phyloP scores from a whole-genome alignment of 176 grass and related monocot genomes.

The Rhynchospora tenuis region DNA sequence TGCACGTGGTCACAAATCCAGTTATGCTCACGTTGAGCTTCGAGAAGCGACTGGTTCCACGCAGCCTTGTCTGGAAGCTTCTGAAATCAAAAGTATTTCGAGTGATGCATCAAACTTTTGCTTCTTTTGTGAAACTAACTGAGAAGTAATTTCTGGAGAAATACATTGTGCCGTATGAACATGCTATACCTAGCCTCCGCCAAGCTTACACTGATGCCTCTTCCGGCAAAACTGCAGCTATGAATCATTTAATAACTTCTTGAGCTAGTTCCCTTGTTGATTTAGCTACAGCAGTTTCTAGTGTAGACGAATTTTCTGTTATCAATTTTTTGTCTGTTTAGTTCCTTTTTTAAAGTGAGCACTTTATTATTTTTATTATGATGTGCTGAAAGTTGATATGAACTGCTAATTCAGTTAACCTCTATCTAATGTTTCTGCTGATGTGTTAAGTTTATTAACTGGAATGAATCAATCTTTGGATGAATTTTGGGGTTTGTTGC shows the following conservation, averaged over 20 bases:
- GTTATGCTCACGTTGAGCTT: conserved; percentile 36
- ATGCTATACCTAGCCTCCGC: conserved; percentile 21
- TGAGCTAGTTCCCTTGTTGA: not conserved
- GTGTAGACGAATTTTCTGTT: too few species aligned
- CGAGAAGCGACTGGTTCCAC: conserved; percentile 42
- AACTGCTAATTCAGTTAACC: too few species aligned
- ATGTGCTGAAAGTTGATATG: too few species aligned
- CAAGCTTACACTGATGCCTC: not conserved
- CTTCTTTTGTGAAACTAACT: not conserved
- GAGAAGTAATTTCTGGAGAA: conserved; percentile 30
- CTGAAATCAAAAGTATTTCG: conserved; percentile 32
- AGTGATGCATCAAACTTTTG: not conserved
- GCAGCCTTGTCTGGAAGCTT: conserved; percentile 16
- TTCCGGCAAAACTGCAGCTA: not conserved
- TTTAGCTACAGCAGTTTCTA: not conserved
- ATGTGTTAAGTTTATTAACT: too few species aligned
- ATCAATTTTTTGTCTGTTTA: too few species aligned
- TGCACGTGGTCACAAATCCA: conserved; percentile 13
- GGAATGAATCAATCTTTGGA: too few species aligned
- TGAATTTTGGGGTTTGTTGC: too few species aligned
- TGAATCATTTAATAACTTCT: not conserved
- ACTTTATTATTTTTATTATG: too few species aligned
- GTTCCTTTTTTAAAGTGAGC: too few species aligned
- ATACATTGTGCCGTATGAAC: conserved; percentile 31
- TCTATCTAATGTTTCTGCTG: too few species aligned